Percentiles rank a stretch among this genome's conserved stretches.
Evolutionary conservation across 2,329 filamentous ascomycete genomes (phyloP).

Genomic region (Dactylonectria estremocensis): DNA sequence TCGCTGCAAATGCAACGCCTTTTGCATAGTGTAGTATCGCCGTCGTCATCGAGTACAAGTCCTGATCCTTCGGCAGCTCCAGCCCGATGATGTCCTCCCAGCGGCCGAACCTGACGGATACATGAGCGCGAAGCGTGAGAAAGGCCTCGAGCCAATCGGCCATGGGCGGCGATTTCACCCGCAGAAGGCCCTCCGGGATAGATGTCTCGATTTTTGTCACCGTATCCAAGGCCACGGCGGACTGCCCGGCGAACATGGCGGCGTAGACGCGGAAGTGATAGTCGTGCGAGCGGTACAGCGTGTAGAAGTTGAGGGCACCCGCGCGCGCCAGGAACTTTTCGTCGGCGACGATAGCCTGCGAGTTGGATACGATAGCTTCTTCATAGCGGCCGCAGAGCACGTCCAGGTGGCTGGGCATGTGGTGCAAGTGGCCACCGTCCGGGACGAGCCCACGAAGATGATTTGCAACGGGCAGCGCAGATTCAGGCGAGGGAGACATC

Average conservation of each 20-base stretch:
- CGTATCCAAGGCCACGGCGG: constrained; percentile 72
- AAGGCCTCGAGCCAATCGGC: constrained; percentile 85
- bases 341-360: constrained; percentile 76
- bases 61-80: constrained; percentile 68
- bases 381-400: constrained; percentile 78
- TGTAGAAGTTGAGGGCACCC: constrained; percentile 81
- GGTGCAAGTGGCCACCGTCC: constrained; percentile 78
- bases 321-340: constrained; percentile 73
- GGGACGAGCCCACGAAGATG: constrained; percentile 75
- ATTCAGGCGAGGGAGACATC: constrained; percentile 78
- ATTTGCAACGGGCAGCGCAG: constrained; percentile 73
- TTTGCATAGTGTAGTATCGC: constrained; percentile 79
- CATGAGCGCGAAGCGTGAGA: constrained; percentile 77
- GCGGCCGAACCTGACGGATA: constrained; percentile 80
- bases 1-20: constrained; percentile 76
- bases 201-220: constrained; percentile 71
- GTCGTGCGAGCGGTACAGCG: constrained; percentile 81
- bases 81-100: constrained; percentile 78
- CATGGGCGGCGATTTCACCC: constrained; percentile 78
- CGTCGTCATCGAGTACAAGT: constrained; percentile 78
- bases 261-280: constrained; percentile 84
- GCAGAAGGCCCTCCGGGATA: constrained; percentile 75
- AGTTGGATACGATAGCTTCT: constrained; percentile 77
- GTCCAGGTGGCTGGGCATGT: constrained; percentile 86
- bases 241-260: constrained; percentile 83